phyloP scores from a whole-genome alignment of 2,329 filamentous ascomycete species.

The Xylariaceae sp. region DNA sequence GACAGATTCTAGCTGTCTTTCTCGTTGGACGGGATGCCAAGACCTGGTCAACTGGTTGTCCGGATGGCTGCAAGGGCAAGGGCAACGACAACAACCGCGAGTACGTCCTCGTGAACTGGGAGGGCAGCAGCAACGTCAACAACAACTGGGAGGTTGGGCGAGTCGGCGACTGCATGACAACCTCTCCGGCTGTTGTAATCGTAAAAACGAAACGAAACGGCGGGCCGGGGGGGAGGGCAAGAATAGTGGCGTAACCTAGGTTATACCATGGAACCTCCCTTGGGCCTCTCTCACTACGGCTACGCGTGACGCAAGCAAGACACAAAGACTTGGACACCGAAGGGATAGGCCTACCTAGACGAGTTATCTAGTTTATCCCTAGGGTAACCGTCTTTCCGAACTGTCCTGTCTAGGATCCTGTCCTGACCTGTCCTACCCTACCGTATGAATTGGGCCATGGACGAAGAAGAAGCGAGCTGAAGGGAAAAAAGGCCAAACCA shows the following conservation, averaged over 20 bases:
- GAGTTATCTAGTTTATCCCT: no score
- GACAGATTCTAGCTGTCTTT: neutral
- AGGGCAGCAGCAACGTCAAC: neutral
- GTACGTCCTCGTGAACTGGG: neutral
- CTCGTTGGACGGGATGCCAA: neutral
- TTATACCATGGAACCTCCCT: no score
- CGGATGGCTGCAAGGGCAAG: neutral
- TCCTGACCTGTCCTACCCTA: no score
- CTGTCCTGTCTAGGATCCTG: no score
- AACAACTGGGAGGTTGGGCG: neutral
- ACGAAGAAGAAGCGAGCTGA: neutral
- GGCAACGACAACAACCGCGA: neutral
- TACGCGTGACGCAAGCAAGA: no score
- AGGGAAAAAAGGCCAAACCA: no score
- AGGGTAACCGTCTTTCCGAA: no score
- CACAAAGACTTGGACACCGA: no score
- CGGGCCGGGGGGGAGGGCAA: neutral
- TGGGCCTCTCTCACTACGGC: no score
- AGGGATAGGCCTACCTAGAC: no score
- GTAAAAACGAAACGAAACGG: neutral
- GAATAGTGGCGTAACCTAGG: neutral
- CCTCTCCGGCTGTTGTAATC: neutral
- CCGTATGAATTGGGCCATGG: no score
- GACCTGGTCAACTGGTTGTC: neutral
- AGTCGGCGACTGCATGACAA: conserved; percentile 8